A percentile compares a stretch with the other conserved stretches of the same genome.
These are phyloP conservation scores for Pleurotus ostreatus DNA, from an alignment of 768 basidiomycete species.

Conservation along the genomic window DNA sequence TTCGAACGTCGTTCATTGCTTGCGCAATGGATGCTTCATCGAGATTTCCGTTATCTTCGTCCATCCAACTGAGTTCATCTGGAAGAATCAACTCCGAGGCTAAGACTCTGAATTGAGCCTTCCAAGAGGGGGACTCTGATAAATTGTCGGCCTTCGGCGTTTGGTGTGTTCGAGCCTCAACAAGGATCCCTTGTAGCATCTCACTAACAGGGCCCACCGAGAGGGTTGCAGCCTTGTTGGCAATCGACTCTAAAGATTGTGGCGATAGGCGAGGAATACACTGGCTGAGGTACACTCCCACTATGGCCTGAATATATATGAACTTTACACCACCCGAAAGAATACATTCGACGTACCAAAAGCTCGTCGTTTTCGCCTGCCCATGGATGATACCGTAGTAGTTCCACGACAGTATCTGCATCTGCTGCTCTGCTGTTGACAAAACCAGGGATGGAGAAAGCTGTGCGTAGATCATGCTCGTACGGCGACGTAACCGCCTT, in stretches of 20 bases:
- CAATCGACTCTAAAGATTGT: neutral
- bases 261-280: neutral
- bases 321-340: constrained; percentile 13
- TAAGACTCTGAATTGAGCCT: constrained; percentile 20
- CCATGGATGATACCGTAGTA: constrained; percentile 35
- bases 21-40: constrained; percentile 38
- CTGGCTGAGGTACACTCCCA: neutral
- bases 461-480: constrained; percentile 24
- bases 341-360: constrained; percentile 22
- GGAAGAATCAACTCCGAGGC: constrained; percentile 37
- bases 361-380: constrained; percentile 25
- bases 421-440: constrained; percentile 26
- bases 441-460: constrained; percentile 16
- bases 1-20: constrained; percentile 42
- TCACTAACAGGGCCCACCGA: neutral
- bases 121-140: constrained; percentile 24
- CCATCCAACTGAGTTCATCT: constrained; percentile 50
- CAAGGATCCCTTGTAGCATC: neutral
- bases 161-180: neutral
- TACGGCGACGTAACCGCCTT: constrained; percentile 30
- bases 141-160: neutral
- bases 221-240: neutral
- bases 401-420: constrained; percentile 30
- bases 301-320: constrained; percentile 9
- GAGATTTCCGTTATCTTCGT: constrained; percentile 40